Evolutionary conservation across 1,139 yeast genomes (phyloP), one percentile per base, ranked within the genome.

Genomic region (Suhomyces wounanorum): DNA sequence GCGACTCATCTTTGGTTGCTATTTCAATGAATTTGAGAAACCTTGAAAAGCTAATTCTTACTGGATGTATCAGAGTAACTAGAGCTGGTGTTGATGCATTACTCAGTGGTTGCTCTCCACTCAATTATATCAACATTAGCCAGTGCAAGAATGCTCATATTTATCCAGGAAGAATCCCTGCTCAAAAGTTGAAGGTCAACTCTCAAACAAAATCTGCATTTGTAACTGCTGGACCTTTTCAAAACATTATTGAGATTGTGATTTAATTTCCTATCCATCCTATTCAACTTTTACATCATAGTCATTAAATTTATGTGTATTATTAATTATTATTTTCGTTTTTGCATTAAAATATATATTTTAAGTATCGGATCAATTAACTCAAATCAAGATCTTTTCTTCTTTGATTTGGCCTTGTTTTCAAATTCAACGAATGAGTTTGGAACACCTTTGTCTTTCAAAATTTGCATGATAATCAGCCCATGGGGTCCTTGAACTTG

Each of bases 401-500:
- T 82, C 64, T 81, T 83, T 57, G 73, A 70, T 57, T 84, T 87
- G 26, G 82, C 72, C 59, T 84, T 87, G 60, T 89, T 90, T 50
- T 79, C 84, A 53, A 83, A 80, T 35, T 79, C 63, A 11, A 68
- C 84, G 82, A 86, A 87, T n/a, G 76, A 66, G 2, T 77, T 66
- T 23, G 88, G 85, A 17, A 94, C 70, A 0, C 97, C 97, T 55
- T 84, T 78, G n/a, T 67, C 70, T 31, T 78, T 79, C 52, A 92
- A 71, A 37, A 85, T 65, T 3, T 83, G 84, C 17, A 77, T 72
- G 13, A 89, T 82, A 1, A 80, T 68, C 47, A 81, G 78, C 14
- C 86, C 85, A 63, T 94, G 98, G 2, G 95, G 89, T 0, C 99
- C 99, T 68, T 94, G 98, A 2, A 94, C 96, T 45, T 84, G 78